These are phyloP conservation scores for Cladosporium phlei DNA, from an alignment of 2,329 filamentous ascomycete genomes.

Conservation along the genomic window DNA sequence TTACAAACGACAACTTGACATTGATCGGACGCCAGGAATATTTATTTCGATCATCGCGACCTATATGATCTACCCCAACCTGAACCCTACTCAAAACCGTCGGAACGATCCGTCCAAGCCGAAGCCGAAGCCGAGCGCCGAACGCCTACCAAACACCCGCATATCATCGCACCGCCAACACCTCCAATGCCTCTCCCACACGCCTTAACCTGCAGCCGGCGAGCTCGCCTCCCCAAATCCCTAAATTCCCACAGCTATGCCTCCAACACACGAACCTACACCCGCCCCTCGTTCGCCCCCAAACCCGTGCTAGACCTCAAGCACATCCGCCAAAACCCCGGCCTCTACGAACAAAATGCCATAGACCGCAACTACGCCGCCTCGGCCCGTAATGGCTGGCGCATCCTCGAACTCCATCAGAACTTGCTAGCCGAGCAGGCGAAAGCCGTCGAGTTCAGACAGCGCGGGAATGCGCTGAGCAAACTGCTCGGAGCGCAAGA, in stretches of 20 bases:
- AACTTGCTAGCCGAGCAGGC: conserved; percentile 49
- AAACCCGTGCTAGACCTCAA: conserved; percentile 78
- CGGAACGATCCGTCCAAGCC: no score
- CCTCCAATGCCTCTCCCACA: conserved; percentile 8
- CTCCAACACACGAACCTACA: conserved; percentile 29
- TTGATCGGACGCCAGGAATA: no score
- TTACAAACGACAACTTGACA: no score
- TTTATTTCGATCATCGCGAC: no score
- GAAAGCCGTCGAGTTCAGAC: conserved; percentile 57
- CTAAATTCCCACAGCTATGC: not conserved
- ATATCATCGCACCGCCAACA: not conserved
- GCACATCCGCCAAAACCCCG: conserved; percentile 80
- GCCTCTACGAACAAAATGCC: conserved; percentile 78
- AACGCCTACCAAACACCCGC: no score
- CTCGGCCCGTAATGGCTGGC: conserved; percentile 48
- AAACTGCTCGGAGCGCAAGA: conserved; percentile 43
- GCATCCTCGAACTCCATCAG: conserved; percentile 49
- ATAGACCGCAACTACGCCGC: conserved; percentile 73
- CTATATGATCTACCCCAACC: no score
- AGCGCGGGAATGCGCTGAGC: conserved; percentile 62
- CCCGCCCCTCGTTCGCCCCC: conserved; percentile 66
- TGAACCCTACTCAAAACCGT: no score
- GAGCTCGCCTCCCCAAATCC: not conserved
- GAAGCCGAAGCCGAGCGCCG: no score
- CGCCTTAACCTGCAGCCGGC: conserved; percentile 5